Conservation (phyloP, 176 grass and related monocot species). For the Avena atlantica region DNA sequence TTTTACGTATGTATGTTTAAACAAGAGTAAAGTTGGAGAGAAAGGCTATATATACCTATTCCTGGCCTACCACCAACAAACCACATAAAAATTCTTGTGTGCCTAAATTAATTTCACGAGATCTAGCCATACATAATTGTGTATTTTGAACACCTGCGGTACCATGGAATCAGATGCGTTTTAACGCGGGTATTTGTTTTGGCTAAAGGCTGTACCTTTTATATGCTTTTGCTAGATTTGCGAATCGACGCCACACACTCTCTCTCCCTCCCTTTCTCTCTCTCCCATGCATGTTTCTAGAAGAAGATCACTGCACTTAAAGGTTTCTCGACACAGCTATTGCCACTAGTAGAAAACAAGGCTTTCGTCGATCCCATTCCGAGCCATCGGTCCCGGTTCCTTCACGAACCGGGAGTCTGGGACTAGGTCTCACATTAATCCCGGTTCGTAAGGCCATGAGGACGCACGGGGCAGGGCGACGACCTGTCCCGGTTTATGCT, state of each 20-base stretch:
- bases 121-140: slow-evolving; percentile 29
- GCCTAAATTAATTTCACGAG: slow-evolving; percentile 1
- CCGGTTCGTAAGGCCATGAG: too few species aligned
- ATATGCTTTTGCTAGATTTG: slow-evolving; percentile 46
- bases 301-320: slow-evolving; percentile 1
- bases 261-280: background rate
- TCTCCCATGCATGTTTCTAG: slow-evolving; percentile 20
- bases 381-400: too few species aligned
- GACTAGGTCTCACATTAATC: too few species aligned
- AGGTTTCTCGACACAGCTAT: background rate
- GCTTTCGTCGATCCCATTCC: too few species aligned
- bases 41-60: slow-evolving; percentile 38
- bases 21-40: slow-evolving; percentile 35
- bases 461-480: too few species aligned
- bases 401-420: too few species aligned
- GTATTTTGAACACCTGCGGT: slow-evolving; percentile 24
- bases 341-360: too few species aligned
- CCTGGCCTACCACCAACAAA: slow-evolving; percentile 22
- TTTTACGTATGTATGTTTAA: slow-evolving; percentile 33
- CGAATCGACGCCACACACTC: slow-evolving; percentile 28
- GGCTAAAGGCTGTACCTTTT: slow-evolving; percentile 36
- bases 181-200: slow-evolving; percentile 21
- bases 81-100: background rate
- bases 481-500: too few species aligned
- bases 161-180: slow-evolving; percentile 61